Base-by-base conservation (phyloP, 768 basidiomycete genomes). In the Xerocomellus chrysenteron region DNA sequence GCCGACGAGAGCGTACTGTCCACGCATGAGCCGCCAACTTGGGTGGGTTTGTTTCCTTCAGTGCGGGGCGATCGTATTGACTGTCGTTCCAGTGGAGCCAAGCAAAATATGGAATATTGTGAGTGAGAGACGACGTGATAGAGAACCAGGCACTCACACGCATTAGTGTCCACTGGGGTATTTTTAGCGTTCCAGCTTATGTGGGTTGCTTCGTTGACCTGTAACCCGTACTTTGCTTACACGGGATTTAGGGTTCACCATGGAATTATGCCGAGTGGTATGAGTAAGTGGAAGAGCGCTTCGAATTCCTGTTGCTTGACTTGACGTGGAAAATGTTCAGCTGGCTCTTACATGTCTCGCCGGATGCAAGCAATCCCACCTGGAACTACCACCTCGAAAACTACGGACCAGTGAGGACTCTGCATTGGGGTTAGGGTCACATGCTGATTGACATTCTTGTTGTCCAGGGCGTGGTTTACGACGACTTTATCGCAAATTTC, bases 21-120 rank as follows among this genome's bases (percentile, higher is more conserved):
- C 2, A 69, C 68, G 35, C 82, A 83, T 48, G 82, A 85, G 57
- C 73, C 80, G 2, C 84, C 83, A 0, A 72, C 72, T 26, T 85
- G 83, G 84, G 82, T 82, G 48, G 26, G 74, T 64, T 30, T 37
- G 9, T 55, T 46, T 14, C 37, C 24, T 4, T 41, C 4, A 9
- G 3, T 40, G 50, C 41, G 2, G 8, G 21, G 36, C 19, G 26
- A 28, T 33, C 13, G 7, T 30, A 26, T 39, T 61, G 44, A 59
- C 19, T 41, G 17, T 37, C 13, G 37, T 42, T 51, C 17, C 19
- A 82, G 81, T 85, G 77, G 76, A 77, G 71, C 54, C 70, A 75
- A 36, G 80, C 78, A 14, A 84, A 83, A 65, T 83, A 74, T 60
- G 83, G 82, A 11, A 82, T 83, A 17, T 83, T 82, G 82, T 82